Evolutionary conservation across 2,329 filamentous ascomycete species (phyloP), one percentile per base, ranked within the genome.

Genomic region (Aureobasidium mangrovei): DNA sequence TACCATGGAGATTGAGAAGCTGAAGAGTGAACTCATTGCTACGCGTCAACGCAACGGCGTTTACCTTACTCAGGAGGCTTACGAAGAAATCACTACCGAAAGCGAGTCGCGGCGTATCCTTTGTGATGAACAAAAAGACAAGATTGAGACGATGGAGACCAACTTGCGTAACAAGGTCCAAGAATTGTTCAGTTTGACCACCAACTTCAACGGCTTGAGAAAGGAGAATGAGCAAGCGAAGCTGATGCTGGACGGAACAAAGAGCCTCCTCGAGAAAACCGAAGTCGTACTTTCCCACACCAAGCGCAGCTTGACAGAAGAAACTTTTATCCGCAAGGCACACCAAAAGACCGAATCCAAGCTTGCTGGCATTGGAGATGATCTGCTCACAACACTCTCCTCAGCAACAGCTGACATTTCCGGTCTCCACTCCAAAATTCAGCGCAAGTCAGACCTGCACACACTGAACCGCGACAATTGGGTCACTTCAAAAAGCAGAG

Each of bases 41-140:
- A 95, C 93, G 4, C 79, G 93, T 27, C 89, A 95, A 67, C 84
- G 93, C 36, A 96, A 97, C 66, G 93, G 93, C 52, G 91, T 98
- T 2, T 97, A 97, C 66, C 77, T 98, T 33, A 86, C 91, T 0
- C 86, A 88, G 55, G 90, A 95, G 56, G 81, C 81, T 12, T 96
- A 90, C 64, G 91, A 97, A 66, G 88, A 95, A 62, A 86, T 98
- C 72, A 91, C 84, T 0, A 86, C 88, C 4, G 85, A 95, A 67
- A 96, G 87, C 69, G 93, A 98, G 69, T 95, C 91, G 2, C 81
- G 91, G 51, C 80, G 89, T 9, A 96, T 97, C 58, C 79, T 97
- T 38, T 86, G 85, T 61, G 91, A 97, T 63, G 93, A 98, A 67
- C 91, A 97, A 64, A 80, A 84, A 6, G 90, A 91, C 61, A 91